These are phyloP conservation scores for Sistotremastrum niveocremeum DNA, from an alignment of 768 basidiomycete genomes.

Conservation along the genomic window DNA sequence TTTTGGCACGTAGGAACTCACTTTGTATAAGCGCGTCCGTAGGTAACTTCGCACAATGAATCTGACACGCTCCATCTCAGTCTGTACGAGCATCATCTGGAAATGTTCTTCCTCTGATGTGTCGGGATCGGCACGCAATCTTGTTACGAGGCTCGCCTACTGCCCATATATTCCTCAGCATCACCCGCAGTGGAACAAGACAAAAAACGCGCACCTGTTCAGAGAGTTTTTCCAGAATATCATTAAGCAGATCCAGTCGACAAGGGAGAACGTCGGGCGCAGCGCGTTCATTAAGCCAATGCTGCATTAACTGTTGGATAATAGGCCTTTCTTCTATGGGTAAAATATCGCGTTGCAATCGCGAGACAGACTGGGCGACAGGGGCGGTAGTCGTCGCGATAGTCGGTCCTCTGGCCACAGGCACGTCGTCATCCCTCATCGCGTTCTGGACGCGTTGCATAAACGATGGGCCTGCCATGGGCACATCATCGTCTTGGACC, in stretches of 20 bases:
- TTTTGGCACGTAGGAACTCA: slow-evolving; percentile 14
- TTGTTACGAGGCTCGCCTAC: slow-evolving; percentile 67
- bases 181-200: background rate
- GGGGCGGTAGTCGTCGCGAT: no score
- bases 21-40: slow-evolving; percentile 78
- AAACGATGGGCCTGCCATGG: no score
- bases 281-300: slow-evolving; percentile 80
- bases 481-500: no score
- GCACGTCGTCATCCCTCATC: no score
- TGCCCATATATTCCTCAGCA: background rate
- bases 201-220: slow-evolving; percentile 51
- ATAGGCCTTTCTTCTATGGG: slow-evolving; percentile 34
- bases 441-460: no score
- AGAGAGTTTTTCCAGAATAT: slow-evolving; percentile 61
- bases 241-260: slow-evolving; percentile 52
- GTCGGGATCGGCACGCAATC: slow-evolving; percentile 61
- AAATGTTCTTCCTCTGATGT: slow-evolving; percentile 91
- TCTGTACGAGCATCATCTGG: slow-evolving; percentile 84
- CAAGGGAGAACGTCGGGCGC: slow-evolving; percentile 68
- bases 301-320: slow-evolving; percentile 56
- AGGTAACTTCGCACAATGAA: slow-evolving; percentile 86
- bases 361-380: no score
- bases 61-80: slow-evolving; percentile 88
- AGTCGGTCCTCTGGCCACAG: no score
- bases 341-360: no score